phyloP scores from a whole-genome alignment of 2,329 filamentous ascomycete species.

The Claviceps pusilla region DNA sequence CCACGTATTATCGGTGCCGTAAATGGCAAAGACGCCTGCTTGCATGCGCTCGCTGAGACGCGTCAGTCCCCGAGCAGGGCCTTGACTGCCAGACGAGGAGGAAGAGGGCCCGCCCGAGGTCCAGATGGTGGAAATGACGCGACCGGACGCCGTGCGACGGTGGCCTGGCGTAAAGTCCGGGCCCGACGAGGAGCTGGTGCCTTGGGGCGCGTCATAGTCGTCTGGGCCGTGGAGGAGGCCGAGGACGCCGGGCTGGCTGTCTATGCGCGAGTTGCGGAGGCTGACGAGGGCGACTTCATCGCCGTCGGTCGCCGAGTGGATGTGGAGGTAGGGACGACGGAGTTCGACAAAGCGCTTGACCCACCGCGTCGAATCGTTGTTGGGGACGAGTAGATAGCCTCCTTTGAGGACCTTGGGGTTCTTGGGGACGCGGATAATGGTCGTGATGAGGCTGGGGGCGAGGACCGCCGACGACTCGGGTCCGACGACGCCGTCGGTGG shows the following conservation, averaged over 20 bases:
- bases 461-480: constrained; percentile 33
- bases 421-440: constrained; percentile 63
- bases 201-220: constrained; percentile 21
- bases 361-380: constrained; percentile 71
- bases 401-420: constrained; percentile 70
- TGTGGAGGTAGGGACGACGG: constrained; percentile 76
- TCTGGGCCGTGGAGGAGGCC: constrained; percentile 49
- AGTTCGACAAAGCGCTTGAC: constrained; percentile 87
- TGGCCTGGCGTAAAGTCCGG: constrained; percentile 30
- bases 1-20: constrained; percentile 88
- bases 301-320: constrained; percentile 71
- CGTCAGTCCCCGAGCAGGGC: constrained; percentile 26
- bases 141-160: constrained; percentile 34
- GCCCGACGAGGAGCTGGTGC: constrained; percentile 12
- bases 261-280: constrained; percentile 75
- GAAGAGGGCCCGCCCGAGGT: constrained; percentile 23
- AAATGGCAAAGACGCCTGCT: constrained; percentile 79
- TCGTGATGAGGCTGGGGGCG: constrained; percentile 55
- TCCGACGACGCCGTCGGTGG: constrained; percentile 43
- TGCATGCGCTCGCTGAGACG: constrained; percentile 43
- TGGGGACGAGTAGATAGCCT: constrained; percentile 75
- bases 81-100: constrained; percentile 4
- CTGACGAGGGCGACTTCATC: constrained; percentile 86
- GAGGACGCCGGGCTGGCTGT: constrained; percentile 79
- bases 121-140: constrained; percentile 41